A percentile compares a stretch with the other conserved stretches of the same genome.
Conservation (phyloP, 2,329 filamentous ascomycete genomes). For the Arthrobotrys iridis region DNA sequence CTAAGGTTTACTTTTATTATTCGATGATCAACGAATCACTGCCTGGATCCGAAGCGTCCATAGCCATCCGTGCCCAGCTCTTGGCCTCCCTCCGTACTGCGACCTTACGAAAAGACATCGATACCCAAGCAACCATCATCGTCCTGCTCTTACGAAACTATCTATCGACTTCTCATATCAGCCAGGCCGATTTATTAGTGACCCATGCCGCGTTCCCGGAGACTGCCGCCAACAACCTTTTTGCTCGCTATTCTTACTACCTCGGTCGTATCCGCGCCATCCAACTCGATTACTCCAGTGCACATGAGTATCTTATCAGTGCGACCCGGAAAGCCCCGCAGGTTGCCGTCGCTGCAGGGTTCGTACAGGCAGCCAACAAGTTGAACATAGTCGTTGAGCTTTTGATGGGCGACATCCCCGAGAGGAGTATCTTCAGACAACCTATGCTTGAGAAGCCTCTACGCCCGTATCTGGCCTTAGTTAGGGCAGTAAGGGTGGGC, state of each 20-base stretch:
- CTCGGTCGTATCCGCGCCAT: slow-evolving; percentile 95
- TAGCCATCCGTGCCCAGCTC: slow-evolving; percentile 84
- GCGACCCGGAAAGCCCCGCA: slow-evolving; percentile 95
- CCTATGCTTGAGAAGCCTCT: slow-evolving; percentile 85
- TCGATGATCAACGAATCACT: slow-evolving; percentile 88
- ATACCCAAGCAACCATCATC: slow-evolving; percentile 96
- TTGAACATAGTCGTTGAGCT: slow-evolving; percentile 95
- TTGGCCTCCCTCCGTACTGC: slow-evolving; percentile 90
- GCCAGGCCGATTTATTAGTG: slow-evolving; percentile 93
- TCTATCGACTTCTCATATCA: slow-evolving; percentile 93
- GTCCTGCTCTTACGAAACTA: slow-evolving; percentile 96
- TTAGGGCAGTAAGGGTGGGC: slow-evolving; percentile 94
- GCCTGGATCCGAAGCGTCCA: slow-evolving; percentile 86
- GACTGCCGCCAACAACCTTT: slow-evolving; percentile 96
- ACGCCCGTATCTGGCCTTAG: slow-evolving; percentile 90
- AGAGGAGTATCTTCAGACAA: slow-evolving; percentile 92
- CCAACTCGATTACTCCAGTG: slow-evolving; percentile 95
- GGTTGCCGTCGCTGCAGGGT: slow-evolving; percentile 86
- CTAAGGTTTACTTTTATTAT: slow-evolving; percentile 98
- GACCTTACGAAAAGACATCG: slow-evolving; percentile 94
- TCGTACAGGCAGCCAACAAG: slow-evolving; percentile 96
- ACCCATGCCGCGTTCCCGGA: slow-evolving; percentile 95
- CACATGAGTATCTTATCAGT: slow-evolving; percentile 90
- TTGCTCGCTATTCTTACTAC: slow-evolving; percentile 97
- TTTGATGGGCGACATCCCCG: slow-evolving; percentile 97